phyloP scores from a whole-genome alignment of 2,329 filamentous ascomycete genomes.

The Aspergillus carbonarius region DNA sequence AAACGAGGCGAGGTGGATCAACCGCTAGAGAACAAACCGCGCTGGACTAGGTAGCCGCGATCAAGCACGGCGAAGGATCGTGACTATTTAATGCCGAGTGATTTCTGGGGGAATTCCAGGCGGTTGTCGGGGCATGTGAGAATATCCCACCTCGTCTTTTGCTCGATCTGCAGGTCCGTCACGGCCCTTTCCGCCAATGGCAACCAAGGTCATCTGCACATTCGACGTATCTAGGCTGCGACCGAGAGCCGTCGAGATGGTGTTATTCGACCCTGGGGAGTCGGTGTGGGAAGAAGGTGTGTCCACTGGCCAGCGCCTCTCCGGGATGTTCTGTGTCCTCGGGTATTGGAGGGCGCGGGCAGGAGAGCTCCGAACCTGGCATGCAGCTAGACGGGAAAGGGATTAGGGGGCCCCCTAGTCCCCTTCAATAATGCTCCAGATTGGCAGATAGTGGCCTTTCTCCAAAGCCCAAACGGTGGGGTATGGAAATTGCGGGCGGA shows the following conservation, averaged over 20 bases:
- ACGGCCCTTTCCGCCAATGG: constrained; percentile 5
- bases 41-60: constrained; percentile 9
- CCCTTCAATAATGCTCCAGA: background rate
- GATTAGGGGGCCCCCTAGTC: background rate
- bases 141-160: background rate
- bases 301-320: background rate
- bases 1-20: constrained; percentile 3
- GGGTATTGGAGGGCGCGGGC: constrained; percentile 5
- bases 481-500: background rate
- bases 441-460: background rate
- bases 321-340: no score
- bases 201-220: background rate
- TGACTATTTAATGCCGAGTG: background rate
- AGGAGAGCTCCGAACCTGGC: constrained; percentile 5
- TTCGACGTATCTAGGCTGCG: background rate
- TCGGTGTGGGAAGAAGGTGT: constrained; percentile 1
- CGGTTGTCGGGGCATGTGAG: constrained; percentile 6
- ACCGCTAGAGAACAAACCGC: background rate
- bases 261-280: background rate
- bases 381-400: constrained; percentile 6
- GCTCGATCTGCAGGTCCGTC: constrained; percentile 6
- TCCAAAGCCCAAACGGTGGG: constrained; percentile 1
- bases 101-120: background rate
- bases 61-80: constrained; percentile 9
- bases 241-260: background rate